Conservation (phyloP, 805 yeast genomes). For the Pichia heedii region DNA sequence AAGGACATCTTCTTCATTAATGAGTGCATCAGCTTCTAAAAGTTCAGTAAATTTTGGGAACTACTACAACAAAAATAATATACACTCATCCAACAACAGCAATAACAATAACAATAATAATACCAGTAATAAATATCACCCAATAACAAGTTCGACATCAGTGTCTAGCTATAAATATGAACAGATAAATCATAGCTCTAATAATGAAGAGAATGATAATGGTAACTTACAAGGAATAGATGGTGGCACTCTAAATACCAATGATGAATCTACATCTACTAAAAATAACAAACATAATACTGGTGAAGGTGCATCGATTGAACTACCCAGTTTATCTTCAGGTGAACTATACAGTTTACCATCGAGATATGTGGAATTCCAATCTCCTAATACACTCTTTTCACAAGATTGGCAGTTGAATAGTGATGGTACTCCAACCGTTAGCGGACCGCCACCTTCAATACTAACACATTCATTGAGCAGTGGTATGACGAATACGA, state of each 20-base stretch:
- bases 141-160: not conserved
- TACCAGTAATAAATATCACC: too few relatives aligned
- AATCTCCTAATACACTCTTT: conserved; percentile 73
- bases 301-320: not conserved
- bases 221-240: too few relatives aligned
- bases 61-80: not conserved
- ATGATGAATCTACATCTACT: too few relatives aligned
- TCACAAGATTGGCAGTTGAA: conserved; percentile 47
- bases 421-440: conserved; percentile 33
- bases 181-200: not conserved
- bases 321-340: not conserved
- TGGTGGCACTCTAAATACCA: not conserved
- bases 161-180: not conserved
- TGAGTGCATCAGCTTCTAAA: not conserved
- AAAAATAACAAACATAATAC: not conserved
- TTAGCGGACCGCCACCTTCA: conserved; percentile 16
- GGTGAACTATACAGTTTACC: conserved; percentile 37
- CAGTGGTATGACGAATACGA: not conserved
- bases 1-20: not conserved
- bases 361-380: conserved; percentile 66
- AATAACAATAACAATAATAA: not conserved
- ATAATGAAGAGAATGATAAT: too few relatives aligned
- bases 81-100: not conserved
- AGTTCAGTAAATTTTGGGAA: not conserved
- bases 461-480: not conserved